Conservation (phyloP, 805 yeast genomes). For the Kazachstania taianensis region DNA sequence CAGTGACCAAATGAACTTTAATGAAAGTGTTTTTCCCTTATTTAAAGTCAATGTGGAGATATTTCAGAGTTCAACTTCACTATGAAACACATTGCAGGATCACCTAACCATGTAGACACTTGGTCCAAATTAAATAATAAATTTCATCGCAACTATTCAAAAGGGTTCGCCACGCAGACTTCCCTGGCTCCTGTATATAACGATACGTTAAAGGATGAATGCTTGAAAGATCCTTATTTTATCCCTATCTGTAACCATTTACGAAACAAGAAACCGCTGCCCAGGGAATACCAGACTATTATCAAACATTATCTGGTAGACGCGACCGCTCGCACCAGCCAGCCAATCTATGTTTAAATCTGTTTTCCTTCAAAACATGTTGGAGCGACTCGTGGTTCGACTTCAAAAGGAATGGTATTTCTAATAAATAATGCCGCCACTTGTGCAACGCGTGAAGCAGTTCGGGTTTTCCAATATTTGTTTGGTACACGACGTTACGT, state of each 20-base stretch:
- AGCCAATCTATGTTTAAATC: neutral
- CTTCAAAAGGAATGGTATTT: constrained; percentile 5
- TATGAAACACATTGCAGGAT: neutral
- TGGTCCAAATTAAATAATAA: neutral
- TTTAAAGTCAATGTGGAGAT: too few relatives aligned
- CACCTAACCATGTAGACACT: neutral
- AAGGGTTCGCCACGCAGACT: neutral
- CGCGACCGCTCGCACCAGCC: too few relatives aligned
- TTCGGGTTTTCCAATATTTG: constrained; percentile 4
- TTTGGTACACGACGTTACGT: constrained; percentile 4
- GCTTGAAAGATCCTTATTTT: too few relatives aligned
- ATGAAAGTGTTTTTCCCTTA: neutral
- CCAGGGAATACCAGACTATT: too few relatives aligned
- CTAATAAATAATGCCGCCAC: constrained; percentile 5
- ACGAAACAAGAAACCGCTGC: too few relatives aligned
- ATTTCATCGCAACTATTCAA: neutral
- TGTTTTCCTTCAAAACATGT: constrained; percentile 3
- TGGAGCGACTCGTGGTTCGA: constrained; percentile 6
- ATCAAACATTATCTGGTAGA: too few relatives aligned
- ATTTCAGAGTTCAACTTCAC: neutral
- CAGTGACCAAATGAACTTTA: neutral
- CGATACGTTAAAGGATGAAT: too few relatives aligned
- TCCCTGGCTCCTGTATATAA: too few relatives aligned
- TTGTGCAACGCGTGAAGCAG: constrained; percentile 4
- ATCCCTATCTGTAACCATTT: too few relatives aligned